phyloP scores from a whole-genome alignment of 2,329 filamentous ascomycete genomes.

The Botrytis sinoallii region DNA sequence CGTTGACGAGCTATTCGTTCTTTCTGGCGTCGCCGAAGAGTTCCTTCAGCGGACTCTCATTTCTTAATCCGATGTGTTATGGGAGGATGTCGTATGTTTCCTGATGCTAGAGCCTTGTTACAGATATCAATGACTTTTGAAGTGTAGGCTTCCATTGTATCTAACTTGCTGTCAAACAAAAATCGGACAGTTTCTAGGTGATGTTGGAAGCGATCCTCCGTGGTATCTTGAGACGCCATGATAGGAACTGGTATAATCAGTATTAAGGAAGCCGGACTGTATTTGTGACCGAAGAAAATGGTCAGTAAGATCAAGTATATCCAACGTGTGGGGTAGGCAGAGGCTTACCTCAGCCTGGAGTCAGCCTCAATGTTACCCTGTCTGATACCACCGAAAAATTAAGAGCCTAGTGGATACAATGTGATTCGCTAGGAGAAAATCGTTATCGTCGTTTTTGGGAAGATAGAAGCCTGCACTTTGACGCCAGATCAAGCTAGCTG shows the following conservation, averaged over 20 bases:
- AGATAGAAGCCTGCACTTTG: too few species aligned
- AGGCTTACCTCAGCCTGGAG: not conserved
- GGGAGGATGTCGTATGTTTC: not conserved
- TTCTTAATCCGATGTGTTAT: not conserved
- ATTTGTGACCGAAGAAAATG: not conserved
- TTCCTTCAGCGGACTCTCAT: not conserved
- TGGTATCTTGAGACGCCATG: not conserved
- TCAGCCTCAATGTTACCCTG: not conserved
- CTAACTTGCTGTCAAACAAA: not conserved
- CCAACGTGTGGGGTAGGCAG: not conserved
- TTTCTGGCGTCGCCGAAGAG: not conserved
- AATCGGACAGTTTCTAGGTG: not conserved
- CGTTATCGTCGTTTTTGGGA: too few species aligned
- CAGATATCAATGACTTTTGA: not conserved
- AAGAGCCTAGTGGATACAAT: not conserved
- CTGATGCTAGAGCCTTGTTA: not conserved
- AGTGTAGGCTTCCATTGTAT: not conserved
- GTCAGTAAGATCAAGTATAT: not conserved
- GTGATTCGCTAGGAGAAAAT: not conserved
- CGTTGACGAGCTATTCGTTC: not conserved
- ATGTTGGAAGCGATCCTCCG: not conserved
- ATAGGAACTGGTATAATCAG: not conserved
- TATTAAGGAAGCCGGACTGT: accelerated
- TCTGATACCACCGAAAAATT: not conserved
- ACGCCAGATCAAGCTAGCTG: too few species aligned